Base-by-base conservation (phyloP, 345 rosid species). In the Syzygium aqueum region DNA sequence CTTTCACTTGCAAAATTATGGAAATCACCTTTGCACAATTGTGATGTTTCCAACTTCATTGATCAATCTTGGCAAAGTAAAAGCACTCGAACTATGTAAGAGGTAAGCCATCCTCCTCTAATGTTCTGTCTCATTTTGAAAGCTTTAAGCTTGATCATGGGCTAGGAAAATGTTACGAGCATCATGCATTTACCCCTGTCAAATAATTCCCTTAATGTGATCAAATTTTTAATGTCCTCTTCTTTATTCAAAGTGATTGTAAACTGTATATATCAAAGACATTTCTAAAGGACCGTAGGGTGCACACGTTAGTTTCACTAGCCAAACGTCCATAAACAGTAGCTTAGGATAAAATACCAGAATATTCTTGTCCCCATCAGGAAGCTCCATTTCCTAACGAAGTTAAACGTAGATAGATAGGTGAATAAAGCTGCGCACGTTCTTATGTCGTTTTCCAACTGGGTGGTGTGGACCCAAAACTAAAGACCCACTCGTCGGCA, bases 1-100 rank as follows among this genome's bases (percentile, higher is more conserved):
- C 6, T 33, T 17, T 0, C 0, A 73, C 49, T 73, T 19, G 4
- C 27, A 73, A 73, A 37, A 33, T 19, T 73, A 37, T 37, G 2
- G 46, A 73, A 22, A 73, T 33, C 10, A 73, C 49, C 8, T 10
- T 37, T 0, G 27, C 9, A 12, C 25, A 17, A 37, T 73, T 33
- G 5, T 33, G 49, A 73, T 73, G 28, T 33, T 73, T 73, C 37
- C 46, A 73, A 37, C 49, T 73, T 33, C 25, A 37, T 73, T 3
- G 14, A 17, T 33, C 5, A 6, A 30, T 67, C 23, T 9, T 17
- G 23, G 11, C 3, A 6, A 21, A 33, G 3, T 73, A 4, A 33
- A 73, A 33, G 25, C 46, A 73, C 11, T 73, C 0, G 3, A 67
- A 22, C 14, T 2, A 17, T 8, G 13, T 9, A 37, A 73, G 80